Conservation (phyloP, 495 filamentous ascomycete species). For the Talaromyces liani region DNA sequence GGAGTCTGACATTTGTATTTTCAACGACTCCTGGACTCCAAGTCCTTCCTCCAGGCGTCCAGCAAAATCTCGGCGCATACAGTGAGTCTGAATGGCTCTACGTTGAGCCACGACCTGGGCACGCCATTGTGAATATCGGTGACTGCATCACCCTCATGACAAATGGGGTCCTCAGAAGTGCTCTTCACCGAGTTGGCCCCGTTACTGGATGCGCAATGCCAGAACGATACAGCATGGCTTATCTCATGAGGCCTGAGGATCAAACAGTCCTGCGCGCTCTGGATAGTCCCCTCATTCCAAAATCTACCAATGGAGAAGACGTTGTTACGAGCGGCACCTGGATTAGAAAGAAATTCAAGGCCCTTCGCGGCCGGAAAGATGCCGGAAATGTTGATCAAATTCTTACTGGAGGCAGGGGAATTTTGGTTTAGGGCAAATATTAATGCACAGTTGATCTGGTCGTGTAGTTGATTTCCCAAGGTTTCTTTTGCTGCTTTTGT, state of each 20-base stretch:
- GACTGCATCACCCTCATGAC: slow-evolving; percentile 46
- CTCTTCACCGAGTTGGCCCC: slow-evolving; percentile 51
- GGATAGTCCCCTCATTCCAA: not conserved
- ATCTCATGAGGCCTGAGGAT: slow-evolving; percentile 13
- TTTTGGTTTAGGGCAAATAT: not conserved
- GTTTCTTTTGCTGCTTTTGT: no score
- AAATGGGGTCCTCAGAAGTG: slow-evolving; percentile 40
- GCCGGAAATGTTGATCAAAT: not conserved
- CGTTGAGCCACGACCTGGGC: slow-evolving; percentile 39
- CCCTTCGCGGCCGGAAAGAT: not conserved
- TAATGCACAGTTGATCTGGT: no score
- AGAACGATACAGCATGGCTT: slow-evolving; percentile 10
- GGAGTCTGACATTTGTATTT: slow-evolving; percentile 50
- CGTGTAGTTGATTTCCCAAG: no score
- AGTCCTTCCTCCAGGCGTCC: slow-evolving; percentile 33
- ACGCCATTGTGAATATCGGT: slow-evolving; percentile 50
- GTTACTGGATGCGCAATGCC: not conserved
- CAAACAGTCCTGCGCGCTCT: not conserved
- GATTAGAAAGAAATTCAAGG: not conserved
- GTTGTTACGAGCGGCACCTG: not conserved
- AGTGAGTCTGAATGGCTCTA: slow-evolving; percentile 34
- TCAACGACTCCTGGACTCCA: slow-evolving; percentile 49
- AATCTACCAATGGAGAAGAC: not conserved
- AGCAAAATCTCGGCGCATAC: slow-evolving; percentile 7
- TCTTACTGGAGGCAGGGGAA: not conserved